Evolutionary conservation across 2,329 filamentous ascomycete species (phyloP).

Genomic region (Juglanconis sp.): DNA sequence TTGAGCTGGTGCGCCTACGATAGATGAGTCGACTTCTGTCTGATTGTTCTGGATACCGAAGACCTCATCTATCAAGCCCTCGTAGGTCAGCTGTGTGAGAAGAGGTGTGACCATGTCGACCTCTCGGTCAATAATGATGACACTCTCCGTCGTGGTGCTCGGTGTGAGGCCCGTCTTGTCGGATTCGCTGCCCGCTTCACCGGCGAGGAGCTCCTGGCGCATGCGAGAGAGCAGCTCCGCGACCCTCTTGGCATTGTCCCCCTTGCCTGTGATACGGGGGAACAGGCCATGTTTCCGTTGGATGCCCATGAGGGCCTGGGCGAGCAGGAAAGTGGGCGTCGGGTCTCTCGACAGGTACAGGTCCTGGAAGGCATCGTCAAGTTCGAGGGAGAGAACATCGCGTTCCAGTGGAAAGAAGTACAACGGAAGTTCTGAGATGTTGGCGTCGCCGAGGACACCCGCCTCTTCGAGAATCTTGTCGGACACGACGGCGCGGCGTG

Average conservation of each 20-base stretch:
- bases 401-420: slow-evolving; percentile 90
- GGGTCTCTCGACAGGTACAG: slow-evolving; percentile 88
- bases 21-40: slow-evolving; percentile 84
- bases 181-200: slow-evolving; percentile 66
- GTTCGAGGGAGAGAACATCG: slow-evolving; percentile 85
- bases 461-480: slow-evolving; percentile 90
- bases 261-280: slow-evolving; percentile 90
- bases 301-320: slow-evolving; percentile 89
- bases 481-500: slow-evolving; percentile 84
- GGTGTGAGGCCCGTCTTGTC: slow-evolving; percentile 70
- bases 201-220: slow-evolving; percentile 82
- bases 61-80: slow-evolving; percentile 90
- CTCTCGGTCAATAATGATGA: slow-evolving; percentile 93
- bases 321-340: slow-evolving; percentile 82
- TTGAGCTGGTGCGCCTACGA: slow-evolving; percentile 73
- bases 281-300: slow-evolving; percentile 92
- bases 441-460: slow-evolving; percentile 89
- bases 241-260: slow-evolving; percentile 86
- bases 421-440: slow-evolving; percentile 79
- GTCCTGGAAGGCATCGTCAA: slow-evolving; percentile 82
- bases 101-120: slow-evolving; percentile 90
- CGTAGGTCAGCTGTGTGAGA: slow-evolving; percentile 93
- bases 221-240: slow-evolving; percentile 85
- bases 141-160: slow-evolving; percentile 81
- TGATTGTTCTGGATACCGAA: slow-evolving; percentile 92